Evolutionary conservation across 2,329 filamentous ascomycete genomes (phyloP).

Genomic region (Trichoderma sp.): DNA sequence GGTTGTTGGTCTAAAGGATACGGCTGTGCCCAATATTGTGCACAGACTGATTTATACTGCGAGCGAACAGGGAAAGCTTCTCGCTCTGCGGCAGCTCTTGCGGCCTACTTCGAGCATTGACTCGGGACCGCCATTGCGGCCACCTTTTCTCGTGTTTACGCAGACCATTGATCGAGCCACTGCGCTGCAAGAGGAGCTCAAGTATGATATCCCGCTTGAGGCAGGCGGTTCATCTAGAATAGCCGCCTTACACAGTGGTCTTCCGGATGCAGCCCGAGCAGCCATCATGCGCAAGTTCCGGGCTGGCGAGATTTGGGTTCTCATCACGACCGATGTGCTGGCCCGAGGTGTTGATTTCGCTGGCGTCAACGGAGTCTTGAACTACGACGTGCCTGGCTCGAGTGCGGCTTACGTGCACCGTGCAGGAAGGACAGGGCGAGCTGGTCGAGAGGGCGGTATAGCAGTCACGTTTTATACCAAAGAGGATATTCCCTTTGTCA

Average conservation of each 20-base stretch:
- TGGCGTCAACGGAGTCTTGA: conserved; percentile 92
- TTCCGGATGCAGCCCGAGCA: conserved; percentile 72
- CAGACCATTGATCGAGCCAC: conserved; percentile 91
- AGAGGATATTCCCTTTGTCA: conserved; percentile 86
- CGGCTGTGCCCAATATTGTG: conserved; percentile 85
- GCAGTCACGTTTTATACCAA: conserved; percentile 95
- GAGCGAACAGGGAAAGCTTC: conserved; percentile 88
- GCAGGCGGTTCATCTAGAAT: conserved; percentile 83
- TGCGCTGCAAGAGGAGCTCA: conserved; percentile 83
- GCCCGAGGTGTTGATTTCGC: conserved; percentile 92
- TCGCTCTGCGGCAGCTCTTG: conserved; percentile 84
- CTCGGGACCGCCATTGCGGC: conserved; percentile 64
- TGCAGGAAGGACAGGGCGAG: conserved; percentile 85
- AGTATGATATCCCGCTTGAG: conserved; percentile 88
- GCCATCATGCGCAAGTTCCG: conserved; percentile 87
- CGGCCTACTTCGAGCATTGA: conserved; percentile 63
- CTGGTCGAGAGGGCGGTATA: conserved; percentile 81
- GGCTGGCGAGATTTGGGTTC: conserved; percentile 88
- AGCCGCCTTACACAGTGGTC: conserved; percentile 83
- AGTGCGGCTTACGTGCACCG: conserved; percentile 90
- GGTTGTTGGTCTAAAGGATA: conserved; percentile 95
- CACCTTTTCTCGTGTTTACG: conserved; percentile 92
- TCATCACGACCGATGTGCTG: conserved; percentile 93
- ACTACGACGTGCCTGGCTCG: conserved; percentile 94
- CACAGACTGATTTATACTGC: conserved; percentile 90